Evolutionary conservation across 306 rosid genomes (phyloP).

Genomic region (Arachis hypogaea): DNA sequence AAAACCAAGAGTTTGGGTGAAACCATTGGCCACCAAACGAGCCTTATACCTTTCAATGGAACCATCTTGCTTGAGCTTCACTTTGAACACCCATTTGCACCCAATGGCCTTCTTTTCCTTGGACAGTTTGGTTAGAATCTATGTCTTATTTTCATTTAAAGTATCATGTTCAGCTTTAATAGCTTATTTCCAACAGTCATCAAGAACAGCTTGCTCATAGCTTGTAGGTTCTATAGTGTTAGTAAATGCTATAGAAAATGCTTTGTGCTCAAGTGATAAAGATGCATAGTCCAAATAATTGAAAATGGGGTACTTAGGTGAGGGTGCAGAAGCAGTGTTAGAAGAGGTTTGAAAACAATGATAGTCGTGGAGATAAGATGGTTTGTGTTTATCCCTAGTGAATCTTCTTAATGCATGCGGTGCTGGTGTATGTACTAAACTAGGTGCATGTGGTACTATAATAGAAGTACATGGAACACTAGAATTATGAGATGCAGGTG

Average conservation of each 20-base stretch:
- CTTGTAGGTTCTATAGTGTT: neutral
- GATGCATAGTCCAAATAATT: neutral
- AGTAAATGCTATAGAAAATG: neutral
- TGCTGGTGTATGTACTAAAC: too few species aligned
- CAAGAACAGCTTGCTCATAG: too few species aligned
- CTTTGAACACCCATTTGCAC: neutral
- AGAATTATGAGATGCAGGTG: too few species aligned
- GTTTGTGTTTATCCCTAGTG: too few species aligned
- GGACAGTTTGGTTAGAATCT: neutral
- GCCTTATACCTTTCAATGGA: neutral
- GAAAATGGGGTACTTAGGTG: too few species aligned
- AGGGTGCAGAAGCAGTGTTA: too few species aligned
- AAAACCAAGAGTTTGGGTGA: neutral
- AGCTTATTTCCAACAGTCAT: neutral
- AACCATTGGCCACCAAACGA: neutral
- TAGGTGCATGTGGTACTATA: too few species aligned
- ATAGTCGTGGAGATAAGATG: too few species aligned
- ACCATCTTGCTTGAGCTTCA: neutral
- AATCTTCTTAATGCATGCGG: too few species aligned
- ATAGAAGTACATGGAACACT: too few species aligned
- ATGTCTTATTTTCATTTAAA: neutral
- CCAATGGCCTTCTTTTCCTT: neutral
- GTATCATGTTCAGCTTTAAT: neutral
- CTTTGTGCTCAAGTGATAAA: too few species aligned
- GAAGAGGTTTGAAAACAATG: too few species aligned